A percentile compares a stretch with the other conserved stretches of the same genome.
Evolutionary conservation across 306 rosid species (phyloP).

Genomic region (Bauhinia variegata): DNA sequence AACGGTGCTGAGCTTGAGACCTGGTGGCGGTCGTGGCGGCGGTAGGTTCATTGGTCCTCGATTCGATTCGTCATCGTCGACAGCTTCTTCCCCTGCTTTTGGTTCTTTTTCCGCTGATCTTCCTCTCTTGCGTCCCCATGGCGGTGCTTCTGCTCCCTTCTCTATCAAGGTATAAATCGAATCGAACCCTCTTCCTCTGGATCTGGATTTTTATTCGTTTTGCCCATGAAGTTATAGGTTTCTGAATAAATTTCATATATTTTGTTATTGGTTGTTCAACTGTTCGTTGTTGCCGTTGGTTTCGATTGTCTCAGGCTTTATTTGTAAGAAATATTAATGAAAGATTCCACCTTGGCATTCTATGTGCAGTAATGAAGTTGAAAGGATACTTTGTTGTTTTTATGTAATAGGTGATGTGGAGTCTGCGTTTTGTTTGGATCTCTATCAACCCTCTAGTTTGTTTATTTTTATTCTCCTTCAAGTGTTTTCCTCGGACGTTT

Average conservation of each 20-base stretch:
- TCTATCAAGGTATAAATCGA: slow-evolving; percentile 61
- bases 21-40: slow-evolving; percentile 99
- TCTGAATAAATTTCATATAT: not conserved
- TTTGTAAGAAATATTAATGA: not conserved
- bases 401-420: not conserved
- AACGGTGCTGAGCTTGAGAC: slow-evolving; percentile 89
- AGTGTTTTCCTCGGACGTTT: not conserved
- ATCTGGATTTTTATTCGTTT: slow-evolving; percentile 37
- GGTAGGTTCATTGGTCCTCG: slow-evolving; percentile 81
- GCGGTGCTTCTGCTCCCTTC: slow-evolving; percentile 46
- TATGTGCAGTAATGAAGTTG: not conserved
- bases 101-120: slow-evolving; percentile 80
- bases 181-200: slow-evolving; percentile 24
- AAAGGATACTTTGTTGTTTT: not conserved
- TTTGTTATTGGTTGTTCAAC: not conserved
- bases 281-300: slow-evolving; percentile 4
- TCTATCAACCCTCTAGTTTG: not conserved
- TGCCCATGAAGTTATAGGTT: slow-evolving; percentile 18
- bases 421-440: slow-evolving; percentile 34
- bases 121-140: slow-evolving; percentile 63
- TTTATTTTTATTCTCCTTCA: not conserved
- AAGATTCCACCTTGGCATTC: not conserved
- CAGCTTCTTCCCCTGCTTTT: slow-evolving; percentile 57
- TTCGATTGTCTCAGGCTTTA: not conserved
- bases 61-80: slow-evolving; percentile 63